These are phyloP conservation scores for Rossbeevera mucosa DNA, from an alignment of 768 basidiomycete genomes.

Conservation along the genomic window DNA sequence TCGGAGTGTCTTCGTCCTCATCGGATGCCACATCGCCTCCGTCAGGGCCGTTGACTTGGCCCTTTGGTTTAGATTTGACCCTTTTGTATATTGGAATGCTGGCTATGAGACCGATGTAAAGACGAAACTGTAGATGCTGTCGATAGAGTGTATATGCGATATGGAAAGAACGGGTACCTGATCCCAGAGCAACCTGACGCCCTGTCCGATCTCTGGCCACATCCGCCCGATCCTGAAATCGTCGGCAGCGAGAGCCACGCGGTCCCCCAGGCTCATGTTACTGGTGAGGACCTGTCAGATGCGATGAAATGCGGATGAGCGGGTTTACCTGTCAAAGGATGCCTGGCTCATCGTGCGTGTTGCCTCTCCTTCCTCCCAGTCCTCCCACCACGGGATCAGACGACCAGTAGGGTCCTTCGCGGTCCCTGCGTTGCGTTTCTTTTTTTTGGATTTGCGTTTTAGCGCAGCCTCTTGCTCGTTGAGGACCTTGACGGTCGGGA, in stretches of 20 bases:
- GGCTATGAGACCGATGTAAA: conserved; percentile 29
- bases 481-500: conserved; percentile 26
- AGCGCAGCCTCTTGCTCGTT: conserved; percentile 19
- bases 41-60: conserved; percentile 25
- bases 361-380: conserved; percentile 28
- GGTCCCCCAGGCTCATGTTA: conserved; percentile 14
- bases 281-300: background rate
- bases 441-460: conserved; percentile 14
- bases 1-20: conserved; percentile 24
- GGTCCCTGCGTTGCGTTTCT: conserved; percentile 18
- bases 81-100: conserved; percentile 32
- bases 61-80: conserved; percentile 13
- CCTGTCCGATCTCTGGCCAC: conserved; percentile 28
- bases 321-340: conserved; percentile 29
- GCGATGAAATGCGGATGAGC: background rate
- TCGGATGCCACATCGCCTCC: conserved; percentile 31
- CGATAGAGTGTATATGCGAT: background rate
- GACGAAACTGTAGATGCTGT: conserved; percentile 24
- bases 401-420: conserved; percentile 17
- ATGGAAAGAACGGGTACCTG: conserved; percentile 17
- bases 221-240: conserved; percentile 29
- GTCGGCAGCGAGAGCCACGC: conserved; percentile 26
- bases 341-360: conserved; percentile 16
- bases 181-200: conserved; percentile 30
- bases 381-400: conserved; percentile 31